Percentiles rank a stretch among this genome's conserved stretches.
Evolutionary conservation across 495 filamentous ascomycete species (phyloP).

Genomic region (Aspergillus biplanus): DNA sequence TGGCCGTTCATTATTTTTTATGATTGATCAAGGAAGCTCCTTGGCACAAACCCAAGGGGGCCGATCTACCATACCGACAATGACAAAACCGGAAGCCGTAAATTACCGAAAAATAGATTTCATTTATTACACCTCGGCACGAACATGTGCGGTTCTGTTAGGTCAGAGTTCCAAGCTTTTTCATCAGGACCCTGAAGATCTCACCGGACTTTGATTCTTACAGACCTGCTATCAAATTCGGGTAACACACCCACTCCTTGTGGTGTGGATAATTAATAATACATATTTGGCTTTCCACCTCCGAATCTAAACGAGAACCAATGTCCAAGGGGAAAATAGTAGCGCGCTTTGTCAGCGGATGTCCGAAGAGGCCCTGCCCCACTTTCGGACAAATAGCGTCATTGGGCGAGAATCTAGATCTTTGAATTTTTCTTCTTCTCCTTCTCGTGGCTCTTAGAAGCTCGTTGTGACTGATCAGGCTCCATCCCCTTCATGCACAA

Average conservation of each 20-base stretch:
- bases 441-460: neutral
- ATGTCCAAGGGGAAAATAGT: neutral
- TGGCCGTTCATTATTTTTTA: neutral
- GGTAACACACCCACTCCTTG: neutral
- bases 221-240: neutral
- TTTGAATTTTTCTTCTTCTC: neutral
- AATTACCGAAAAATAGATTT: constrained; percentile 15
- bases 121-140: constrained; percentile 11
- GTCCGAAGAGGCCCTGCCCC: neutral
- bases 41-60: neutral
- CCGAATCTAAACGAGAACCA: neutral
- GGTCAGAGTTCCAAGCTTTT: constrained; percentile 19
- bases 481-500: neutral
- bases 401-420: neutral
- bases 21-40: neutral
- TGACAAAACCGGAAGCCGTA: constrained; percentile 7
- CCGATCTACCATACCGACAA: neutral
- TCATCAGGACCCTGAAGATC: constrained; percentile 26
- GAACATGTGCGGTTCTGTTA: constrained; percentile 2
- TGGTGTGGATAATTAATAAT: no score
- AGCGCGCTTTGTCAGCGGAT: constrained; percentile 1
- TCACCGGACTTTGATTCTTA: neutral
- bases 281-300: no score
- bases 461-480: neutral
- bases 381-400: constrained; percentile 1